A percentile compares a stretch with the other conserved stretches of the same genome.
phyloP scores from a whole-genome alignment of 1,139 yeast genomes.

The Lodderomyces orthopsilosis region DNA sequence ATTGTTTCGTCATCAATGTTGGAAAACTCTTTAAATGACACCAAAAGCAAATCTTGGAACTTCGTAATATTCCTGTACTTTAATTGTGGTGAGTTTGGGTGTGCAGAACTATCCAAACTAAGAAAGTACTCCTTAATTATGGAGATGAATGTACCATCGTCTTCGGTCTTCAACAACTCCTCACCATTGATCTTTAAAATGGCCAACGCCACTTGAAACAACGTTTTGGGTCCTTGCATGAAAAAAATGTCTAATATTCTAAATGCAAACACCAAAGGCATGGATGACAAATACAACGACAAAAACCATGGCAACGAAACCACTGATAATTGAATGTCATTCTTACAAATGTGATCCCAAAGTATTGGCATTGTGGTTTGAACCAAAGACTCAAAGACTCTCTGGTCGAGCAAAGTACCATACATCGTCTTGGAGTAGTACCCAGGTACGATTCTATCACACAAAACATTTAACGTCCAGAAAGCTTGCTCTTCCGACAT shows the following conservation, averaged over 20 bases:
- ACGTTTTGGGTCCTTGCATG: constrained; percentile 82
- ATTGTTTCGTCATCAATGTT: constrained; percentile 75
- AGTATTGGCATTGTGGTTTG: constrained; percentile 86
- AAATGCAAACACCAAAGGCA: constrained; percentile 94
- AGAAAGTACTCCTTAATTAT: constrained; percentile 80
- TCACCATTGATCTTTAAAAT: constrained; percentile 85
- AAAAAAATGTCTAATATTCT: constrained; percentile 89
- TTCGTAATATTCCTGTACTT: constrained; percentile 68
- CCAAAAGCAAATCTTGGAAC: constrained; percentile 86
- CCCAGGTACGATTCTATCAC: constrained; percentile 88
- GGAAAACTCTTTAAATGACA: constrained; percentile 88
- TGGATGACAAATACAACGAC: constrained; percentile 82
- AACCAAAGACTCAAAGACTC: constrained; percentile 87
- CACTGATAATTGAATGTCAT: constrained; percentile 91
- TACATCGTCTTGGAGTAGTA: constrained; percentile 97
- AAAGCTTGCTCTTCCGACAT: constrained; percentile 98
- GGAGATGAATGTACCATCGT: constrained; percentile 89
- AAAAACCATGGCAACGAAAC: constrained; percentile 96
- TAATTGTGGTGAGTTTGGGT: constrained; percentile 66
- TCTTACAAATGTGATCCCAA: constrained; percentile 73
- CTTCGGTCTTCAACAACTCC: constrained; percentile 71
- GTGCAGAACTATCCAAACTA: constrained; percentile 75
- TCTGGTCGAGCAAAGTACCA: constrained; percentile 91
- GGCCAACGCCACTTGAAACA: constrained; percentile 93
- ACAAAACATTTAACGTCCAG: constrained; percentile 82